phyloP scores from a whole-genome alignment of 2,329 filamentous ascomycete genomes.

The Emmonsiellopsis sp. region DNA sequence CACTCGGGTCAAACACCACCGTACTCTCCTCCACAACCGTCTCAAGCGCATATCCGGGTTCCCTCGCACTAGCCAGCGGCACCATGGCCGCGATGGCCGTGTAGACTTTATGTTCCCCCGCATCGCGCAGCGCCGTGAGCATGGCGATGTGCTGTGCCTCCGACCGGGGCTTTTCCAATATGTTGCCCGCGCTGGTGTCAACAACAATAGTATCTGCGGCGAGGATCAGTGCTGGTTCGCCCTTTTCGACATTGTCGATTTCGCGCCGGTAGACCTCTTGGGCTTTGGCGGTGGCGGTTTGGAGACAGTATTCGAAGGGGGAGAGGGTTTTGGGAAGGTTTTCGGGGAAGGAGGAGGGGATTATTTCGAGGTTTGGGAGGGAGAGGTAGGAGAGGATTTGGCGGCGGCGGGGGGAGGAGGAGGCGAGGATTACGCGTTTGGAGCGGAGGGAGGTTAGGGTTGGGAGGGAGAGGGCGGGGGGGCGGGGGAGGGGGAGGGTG shows the following conservation, averaged over 20 bases:
- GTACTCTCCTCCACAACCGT: conserved; percentile 80
- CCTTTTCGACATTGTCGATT: conserved; percentile 45
- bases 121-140: conserved; percentile 73
- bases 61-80: conserved; percentile 67
- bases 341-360: conserved; percentile 75
- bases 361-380: conserved; percentile 70
- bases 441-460: conserved; percentile 66
- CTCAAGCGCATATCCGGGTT: conserved; percentile 79
- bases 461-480: conserved; percentile 64
- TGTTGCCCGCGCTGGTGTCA: conserved; percentile 56
- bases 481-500: conserved; percentile 24
- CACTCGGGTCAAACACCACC: conserved; percentile 71
- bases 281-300: conserved; percentile 77
- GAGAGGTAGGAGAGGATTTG: conserved; percentile 73
- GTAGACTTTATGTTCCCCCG: conserved; percentile 68
- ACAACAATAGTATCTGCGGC: conserved; percentile 89
- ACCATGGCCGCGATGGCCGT: conserved; percentile 79
- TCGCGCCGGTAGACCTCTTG: conserved; percentile 60
- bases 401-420: conserved; percentile 74
- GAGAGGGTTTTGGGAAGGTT: conserved; percentile 71
- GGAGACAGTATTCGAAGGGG: conserved; percentile 83
- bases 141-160: conserved; percentile 76
- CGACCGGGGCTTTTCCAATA: conserved; percentile 83
- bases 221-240: conserved; percentile 76
- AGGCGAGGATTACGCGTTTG: conserved; percentile 81